Conservation (phyloP, 139 green algal species). For the Diplosphaera chodatii region DNA sequence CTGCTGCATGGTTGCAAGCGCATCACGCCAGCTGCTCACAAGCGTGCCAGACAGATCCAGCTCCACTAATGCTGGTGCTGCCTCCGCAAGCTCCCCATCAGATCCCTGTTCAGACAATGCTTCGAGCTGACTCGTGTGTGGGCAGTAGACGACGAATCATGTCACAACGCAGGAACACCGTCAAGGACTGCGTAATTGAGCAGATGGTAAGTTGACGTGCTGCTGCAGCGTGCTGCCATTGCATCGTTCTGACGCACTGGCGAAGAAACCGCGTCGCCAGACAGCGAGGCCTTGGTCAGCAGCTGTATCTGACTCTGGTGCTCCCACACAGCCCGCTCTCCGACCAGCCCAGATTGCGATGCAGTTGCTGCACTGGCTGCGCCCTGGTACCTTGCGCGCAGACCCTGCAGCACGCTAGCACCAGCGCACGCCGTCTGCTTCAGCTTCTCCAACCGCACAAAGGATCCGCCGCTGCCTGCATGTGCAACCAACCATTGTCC, state of each 20-base stretch:
- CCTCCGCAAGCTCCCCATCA: conserved; percentile 12
- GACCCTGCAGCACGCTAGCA: conserved; percentile 31
- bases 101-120: too few species aligned
- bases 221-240: too few species aligned
- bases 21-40: conserved; percentile 38
- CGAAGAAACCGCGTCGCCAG: background rate
- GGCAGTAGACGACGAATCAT: too few species aligned
- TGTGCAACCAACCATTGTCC: too few species aligned
- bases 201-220: too few species aligned
- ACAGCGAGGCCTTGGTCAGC: conserved; percentile 29
- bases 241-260: too few species aligned
- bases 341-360: background rate
- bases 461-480: conserved; percentile 39
- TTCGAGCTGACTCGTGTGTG: too few species aligned
- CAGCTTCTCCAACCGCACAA: conserved; percentile 60
- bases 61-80: conserved; percentile 31
- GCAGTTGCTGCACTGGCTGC: background rate
- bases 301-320: conserved; percentile 21
- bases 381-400: conserved; percentile 47
- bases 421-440: conserved; percentile 24
- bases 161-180: too few species aligned
- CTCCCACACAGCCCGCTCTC: conserved; percentile 3
- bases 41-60: conserved; percentile 66
- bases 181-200: too few species aligned
- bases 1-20: conserved; percentile 18